Evolutionary conservation across 192 early-diverging fungal species (phyloP).

Genomic region (Chytriomyces sp.): DNA sequence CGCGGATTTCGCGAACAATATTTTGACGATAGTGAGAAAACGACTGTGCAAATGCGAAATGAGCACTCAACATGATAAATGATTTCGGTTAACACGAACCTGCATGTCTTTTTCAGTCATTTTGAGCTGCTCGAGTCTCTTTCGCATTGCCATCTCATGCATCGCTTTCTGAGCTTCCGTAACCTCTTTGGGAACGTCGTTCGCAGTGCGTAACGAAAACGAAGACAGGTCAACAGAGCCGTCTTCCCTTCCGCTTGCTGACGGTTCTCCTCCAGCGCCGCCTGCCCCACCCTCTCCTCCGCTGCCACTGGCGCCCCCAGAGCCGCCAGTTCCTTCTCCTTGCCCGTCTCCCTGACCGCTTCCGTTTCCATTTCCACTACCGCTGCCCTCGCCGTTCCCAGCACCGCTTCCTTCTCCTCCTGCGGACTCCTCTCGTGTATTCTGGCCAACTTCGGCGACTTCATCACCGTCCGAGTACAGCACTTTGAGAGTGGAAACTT

Average conservation of each 20-base stretch:
- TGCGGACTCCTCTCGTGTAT: not conserved
- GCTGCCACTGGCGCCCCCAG: conserved; percentile 8
- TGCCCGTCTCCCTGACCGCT: not conserved
- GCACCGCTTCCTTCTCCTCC: not conserved
- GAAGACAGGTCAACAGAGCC: conserved; percentile 17
- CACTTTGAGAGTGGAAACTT: not conserved
- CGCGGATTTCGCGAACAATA: conserved; percentile 71
- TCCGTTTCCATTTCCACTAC: conserved; percentile 11
- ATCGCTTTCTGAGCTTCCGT: conserved; percentile 57
- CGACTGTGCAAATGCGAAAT: not conserved
- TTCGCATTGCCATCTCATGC: conserved; percentile 71
- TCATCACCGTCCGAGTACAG: not conserved
- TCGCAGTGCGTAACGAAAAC: conserved; percentile 21
- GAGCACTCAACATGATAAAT: not conserved
- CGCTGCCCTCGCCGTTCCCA: not conserved
- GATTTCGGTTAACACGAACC: not conserved
- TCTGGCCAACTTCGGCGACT: not conserved
- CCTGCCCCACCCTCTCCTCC: conserved; percentile 1
- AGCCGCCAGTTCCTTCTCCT: conserved; percentile 9
- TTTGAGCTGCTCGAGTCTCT: conserved; percentile 67
- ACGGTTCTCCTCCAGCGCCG: not conserved
- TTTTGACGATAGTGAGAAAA: conserved; percentile 40
- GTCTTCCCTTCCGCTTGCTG: not conserved
- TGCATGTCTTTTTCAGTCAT: conserved; percentile 71
- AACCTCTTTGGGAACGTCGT: conserved; percentile 49